Percentiles rank a stretch among this genome's conserved stretches.
Conservation (phyloP, 2,329 filamentous ascomycete genomes). For the Periconia sp. region DNA sequence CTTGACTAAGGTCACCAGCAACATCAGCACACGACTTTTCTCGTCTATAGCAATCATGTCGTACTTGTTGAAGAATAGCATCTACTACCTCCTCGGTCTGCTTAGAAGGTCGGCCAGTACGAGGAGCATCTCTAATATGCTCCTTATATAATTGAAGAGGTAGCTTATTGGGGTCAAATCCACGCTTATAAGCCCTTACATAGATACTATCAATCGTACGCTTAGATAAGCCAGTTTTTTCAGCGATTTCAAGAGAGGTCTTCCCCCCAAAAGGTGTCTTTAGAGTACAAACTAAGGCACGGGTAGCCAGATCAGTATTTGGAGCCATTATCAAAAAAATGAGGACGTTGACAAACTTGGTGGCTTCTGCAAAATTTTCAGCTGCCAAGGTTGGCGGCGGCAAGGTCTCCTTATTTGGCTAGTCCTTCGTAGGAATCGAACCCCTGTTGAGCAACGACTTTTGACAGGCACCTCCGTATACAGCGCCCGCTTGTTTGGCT, state of each 20-base stretch:
- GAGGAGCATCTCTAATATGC: conserved; percentile 10
- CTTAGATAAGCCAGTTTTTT: conserved; percentile 2
- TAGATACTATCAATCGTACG: conserved; percentile 13
- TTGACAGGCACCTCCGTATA: conserved; percentile 10
- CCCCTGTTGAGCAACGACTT: conserved; percentile 3
- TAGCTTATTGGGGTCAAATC: conserved; percentile 8
- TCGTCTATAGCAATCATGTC: conserved; percentile 11
- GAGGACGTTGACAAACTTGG: background rate
- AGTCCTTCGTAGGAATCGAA: too few relatives aligned
- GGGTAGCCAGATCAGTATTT: conserved; percentile 11
- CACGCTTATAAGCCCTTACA: conserved; percentile 8
- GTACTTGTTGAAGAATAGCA: conserved; percentile 7
- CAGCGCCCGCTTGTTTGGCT: too few relatives aligned
- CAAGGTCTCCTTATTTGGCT: background rate
- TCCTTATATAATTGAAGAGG: conserved; percentile 8
- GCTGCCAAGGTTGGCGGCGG: background rate
- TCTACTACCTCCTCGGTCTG: conserved; percentile 2
- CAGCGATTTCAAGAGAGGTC: conserved; percentile 4
- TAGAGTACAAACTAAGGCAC: conserved; percentile 4
- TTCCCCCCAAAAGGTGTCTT: conserved; percentile 3
- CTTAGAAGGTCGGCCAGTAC: conserved; percentile 10
- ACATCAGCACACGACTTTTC: conserved; percentile 14
- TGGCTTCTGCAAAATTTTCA: background rate
- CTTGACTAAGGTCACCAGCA: background rate
- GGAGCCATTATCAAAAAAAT: too few relatives aligned